phyloP scores from a whole-genome alignment of 176 grass and related monocot genomes.

The Aegilops longissima region DNA sequence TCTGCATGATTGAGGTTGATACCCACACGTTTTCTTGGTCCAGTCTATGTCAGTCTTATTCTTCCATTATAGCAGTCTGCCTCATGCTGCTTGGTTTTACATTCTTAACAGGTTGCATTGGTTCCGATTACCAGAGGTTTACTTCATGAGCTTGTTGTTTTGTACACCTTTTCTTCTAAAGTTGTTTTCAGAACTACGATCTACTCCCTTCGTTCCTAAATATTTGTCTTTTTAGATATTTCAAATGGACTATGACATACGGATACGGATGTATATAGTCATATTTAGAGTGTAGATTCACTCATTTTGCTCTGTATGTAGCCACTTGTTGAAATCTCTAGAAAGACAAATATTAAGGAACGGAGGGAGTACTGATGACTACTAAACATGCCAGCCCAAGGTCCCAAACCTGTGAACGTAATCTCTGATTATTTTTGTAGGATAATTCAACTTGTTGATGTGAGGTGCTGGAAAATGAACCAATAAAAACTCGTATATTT shows the following conservation, averaged over 20 bases:
- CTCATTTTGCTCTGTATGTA: no score
- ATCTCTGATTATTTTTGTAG: no score
- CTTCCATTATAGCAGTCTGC: conserved; percentile 26
- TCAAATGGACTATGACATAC: no score
- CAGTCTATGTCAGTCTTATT: conserved; percentile 24
- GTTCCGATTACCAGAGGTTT: neutral
- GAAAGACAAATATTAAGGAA: no score
- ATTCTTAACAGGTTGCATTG: conserved; percentile 25
- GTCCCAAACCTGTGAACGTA: neutral
- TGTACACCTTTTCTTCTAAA: neutral
- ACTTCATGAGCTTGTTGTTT: neutral
- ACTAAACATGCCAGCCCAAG: neutral
- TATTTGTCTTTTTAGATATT: no score
- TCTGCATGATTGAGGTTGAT: conserved; percentile 38
- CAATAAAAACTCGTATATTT: neutral
- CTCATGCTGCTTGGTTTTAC: conserved; percentile 33
- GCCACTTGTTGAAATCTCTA: no score
- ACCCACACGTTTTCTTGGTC: neutral
- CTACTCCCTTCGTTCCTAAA: neutral
- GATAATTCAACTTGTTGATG: neutral
- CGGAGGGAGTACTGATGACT: neutral
- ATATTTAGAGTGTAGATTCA: no score
- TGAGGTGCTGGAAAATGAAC: neutral
- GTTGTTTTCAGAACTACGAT: neutral
- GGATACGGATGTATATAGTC: no score